Percentiles rank a stretch among this genome's conserved stretches.
phyloP scores from a whole-genome alignment of 805 yeast genomes.

The Kluyveromyces nonfermentans region DNA sequence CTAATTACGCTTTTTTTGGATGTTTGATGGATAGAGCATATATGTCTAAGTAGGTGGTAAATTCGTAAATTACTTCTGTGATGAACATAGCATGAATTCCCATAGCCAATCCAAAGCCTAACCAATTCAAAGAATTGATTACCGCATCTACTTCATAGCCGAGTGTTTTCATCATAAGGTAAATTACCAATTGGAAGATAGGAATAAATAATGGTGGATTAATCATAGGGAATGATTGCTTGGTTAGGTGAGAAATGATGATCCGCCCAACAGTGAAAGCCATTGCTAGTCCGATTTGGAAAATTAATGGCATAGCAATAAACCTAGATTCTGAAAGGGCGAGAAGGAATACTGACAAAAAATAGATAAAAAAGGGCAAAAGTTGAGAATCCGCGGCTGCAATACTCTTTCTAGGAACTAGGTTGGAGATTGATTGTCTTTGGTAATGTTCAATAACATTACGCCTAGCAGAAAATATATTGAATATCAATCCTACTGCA shows the following conservation, averaged over 20 bases:
- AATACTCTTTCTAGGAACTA: slow-evolving; percentile 10
- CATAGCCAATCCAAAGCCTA: slow-evolving; percentile 56
- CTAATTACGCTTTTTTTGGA: slow-evolving; percentile 36
- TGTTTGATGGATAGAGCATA: slow-evolving; percentile 79
- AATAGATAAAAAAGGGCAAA: slow-evolving; percentile 56
- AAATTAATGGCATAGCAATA: slow-evolving; percentile 45
- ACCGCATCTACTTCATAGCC: slow-evolving; percentile 33
- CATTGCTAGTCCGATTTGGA: slow-evolving; percentile 63
- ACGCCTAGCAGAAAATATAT: slow-evolving; percentile 55
- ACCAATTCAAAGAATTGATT: slow-evolving; percentile 47
- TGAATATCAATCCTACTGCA: slow-evolving; percentile 48
- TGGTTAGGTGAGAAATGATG: slow-evolving; percentile 76
- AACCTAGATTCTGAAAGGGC: slow-evolving; percentile 41
- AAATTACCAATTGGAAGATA: slow-evolving; percentile 33
- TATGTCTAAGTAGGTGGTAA: slow-evolving; percentile 74
- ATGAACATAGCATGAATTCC: slow-evolving; percentile 67
- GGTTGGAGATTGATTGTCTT: slow-evolving; percentile 21
- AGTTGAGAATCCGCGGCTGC: slow-evolving; percentile 44
- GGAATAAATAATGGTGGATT: slow-evolving; percentile 69
- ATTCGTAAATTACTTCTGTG: slow-evolving; percentile 67
- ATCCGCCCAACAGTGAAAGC: slow-evolving; percentile 90
- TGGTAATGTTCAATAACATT: slow-evolving; percentile 45
- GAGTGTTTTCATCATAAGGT: slow-evolving; percentile 12
- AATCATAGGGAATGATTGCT: slow-evolving; percentile 63
- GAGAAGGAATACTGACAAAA: slow-evolving; percentile 39